Evolutionary conservation across 2,329 filamentous ascomycete species (phyloP), one percentile per base, ranked within the genome.

Genomic region (Ambrosiella beaveri): DNA sequence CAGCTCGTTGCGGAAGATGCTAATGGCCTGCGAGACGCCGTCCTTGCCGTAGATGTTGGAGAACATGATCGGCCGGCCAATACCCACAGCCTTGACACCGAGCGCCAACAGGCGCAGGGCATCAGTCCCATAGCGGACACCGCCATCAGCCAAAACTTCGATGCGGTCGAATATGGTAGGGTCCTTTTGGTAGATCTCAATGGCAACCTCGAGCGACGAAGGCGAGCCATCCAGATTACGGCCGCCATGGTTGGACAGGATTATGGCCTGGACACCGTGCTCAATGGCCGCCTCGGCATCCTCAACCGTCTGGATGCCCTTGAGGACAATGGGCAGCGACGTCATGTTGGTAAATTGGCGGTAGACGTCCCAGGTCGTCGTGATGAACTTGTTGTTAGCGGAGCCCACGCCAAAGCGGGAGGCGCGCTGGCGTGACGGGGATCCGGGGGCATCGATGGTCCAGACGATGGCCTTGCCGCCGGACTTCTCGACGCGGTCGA

Each of bases 1-100:
- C 57, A 79, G 66, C 68, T 79, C 76, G 58, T 71, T 68, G 69
- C 75, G 76, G 63, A 79, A 66, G 9, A 79, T 68, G 7, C 65
- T 49, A 51, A 71, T 67, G 37, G 66, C 71, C 65, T 70, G 71
- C 63, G 70, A 65, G 1, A 79, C 73, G 50, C 77, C 76, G 7
- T 71, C 70, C 52, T 68, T 65, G 5, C 76, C 77, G 61, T 71
- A 79, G 51, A 75, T 65, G 65, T 78, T 79, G 61, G 74, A 53
- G 47, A 61, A 61, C 59, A 61, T 58, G 4, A 59, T 47, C 8
- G 74, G 71, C 0, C 77, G 66, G 13, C 75, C 76, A 0, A 80
- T 61, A 12, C 76, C 69, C 5, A 74, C 71, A 11, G 70, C 71
- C 62, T 68, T 69, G 57, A 72, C 72, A 8, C 72, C 71, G 12